Evolutionary conservation across 441 rosid genomes (phyloP).

Genomic region (Capsella rubella): DNA sequence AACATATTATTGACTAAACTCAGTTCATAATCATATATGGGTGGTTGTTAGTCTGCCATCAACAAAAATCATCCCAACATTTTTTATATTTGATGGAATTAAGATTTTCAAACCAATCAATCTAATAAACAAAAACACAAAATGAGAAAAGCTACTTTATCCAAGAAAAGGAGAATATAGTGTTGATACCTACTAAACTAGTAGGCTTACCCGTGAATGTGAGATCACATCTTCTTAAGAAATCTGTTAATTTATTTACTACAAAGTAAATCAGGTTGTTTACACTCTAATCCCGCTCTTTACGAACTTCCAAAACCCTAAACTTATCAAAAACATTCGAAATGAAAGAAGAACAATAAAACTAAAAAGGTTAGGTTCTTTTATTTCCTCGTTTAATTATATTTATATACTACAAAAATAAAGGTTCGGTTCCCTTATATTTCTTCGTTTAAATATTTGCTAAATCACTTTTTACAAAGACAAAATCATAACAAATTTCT

Average conservation of each 20-base stretch:
- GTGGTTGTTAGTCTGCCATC: too few species aligned
- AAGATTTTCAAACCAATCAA: background rate
- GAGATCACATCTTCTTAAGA: too few species aligned
- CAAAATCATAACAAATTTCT: constrained; percentile 25
- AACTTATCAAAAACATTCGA: background rate
- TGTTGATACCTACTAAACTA: background rate
- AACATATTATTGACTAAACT: too few species aligned
- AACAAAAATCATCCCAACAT: too few species aligned
- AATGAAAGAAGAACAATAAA: background rate
- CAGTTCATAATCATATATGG: too few species aligned
- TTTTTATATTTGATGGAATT: too few species aligned
- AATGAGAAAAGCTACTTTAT: constrained; percentile 3
- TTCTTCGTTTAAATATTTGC: background rate
- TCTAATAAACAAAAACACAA: background rate
- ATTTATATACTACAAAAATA: background rate
- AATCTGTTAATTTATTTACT: background rate
- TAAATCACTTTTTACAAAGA: constrained; percentile 1
- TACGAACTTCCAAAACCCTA: constrained; percentile 14
- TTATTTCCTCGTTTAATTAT: too few species aligned
- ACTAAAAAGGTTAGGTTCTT: background rate
- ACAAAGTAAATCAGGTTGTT: background rate
- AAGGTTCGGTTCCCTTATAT: background rate
- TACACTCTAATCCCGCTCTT: constrained; percentile 16
- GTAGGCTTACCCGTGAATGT: background rate
- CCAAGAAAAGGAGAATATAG: background rate